Evolutionary conservation across 2,329 filamentous ascomycete genomes (phyloP).

Genomic region (Colletotrichum siamense): DNA sequence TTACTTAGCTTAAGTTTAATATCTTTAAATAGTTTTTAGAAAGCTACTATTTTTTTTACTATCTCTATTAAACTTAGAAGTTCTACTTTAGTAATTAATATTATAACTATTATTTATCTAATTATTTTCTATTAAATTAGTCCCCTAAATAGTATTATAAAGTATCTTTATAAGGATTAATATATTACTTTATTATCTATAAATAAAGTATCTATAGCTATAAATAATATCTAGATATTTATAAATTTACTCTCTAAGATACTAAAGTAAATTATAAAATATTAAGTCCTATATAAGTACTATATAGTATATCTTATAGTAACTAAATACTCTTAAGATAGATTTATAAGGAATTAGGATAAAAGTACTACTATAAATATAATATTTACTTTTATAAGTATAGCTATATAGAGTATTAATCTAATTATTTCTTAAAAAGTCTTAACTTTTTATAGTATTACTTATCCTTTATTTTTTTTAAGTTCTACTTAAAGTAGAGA

Average conservation of each 20-base stretch:
- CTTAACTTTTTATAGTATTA: background rate
- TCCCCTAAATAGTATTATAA: background rate
- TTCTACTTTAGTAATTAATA: background rate
- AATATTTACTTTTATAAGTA: no score
- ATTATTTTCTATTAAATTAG: background rate
- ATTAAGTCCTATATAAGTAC: background rate
- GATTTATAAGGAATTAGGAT: no score
- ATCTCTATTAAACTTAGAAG: background rate
- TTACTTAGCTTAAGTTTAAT: background rate
- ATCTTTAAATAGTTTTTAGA: background rate
- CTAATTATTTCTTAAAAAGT: background rate
- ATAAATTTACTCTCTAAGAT: background rate
- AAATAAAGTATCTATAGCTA: background rate
- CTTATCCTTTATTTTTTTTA: no score
- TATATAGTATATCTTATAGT: background rate
- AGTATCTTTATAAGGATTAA: background rate
- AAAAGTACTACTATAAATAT: no score
- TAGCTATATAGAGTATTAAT: background rate
- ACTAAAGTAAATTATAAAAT: background rate
- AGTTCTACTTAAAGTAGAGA: background rate
- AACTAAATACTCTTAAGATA: no score
- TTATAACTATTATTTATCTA: no score
- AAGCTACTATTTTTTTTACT: no score
- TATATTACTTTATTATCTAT: background rate
- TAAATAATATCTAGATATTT: background rate